Conservation (phyloP, 805 yeast genomes). For the Yarrowia sp. region DNA sequence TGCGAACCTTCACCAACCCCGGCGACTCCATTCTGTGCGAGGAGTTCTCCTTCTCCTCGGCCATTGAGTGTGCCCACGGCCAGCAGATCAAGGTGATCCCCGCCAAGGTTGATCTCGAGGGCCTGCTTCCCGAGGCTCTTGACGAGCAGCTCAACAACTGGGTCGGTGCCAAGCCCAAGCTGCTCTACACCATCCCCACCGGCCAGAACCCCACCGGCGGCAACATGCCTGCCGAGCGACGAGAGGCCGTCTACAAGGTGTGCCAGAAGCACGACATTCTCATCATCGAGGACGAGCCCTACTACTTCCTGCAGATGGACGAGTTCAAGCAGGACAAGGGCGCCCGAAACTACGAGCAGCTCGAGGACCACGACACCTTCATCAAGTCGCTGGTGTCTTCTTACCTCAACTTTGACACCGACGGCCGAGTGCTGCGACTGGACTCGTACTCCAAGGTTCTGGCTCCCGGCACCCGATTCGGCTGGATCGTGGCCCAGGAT, state of each 20-base stretch:
- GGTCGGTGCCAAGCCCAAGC: slow-evolving; percentile 76
- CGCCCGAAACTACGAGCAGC: slow-evolving; percentile 42
- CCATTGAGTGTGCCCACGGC: slow-evolving; percentile 81
- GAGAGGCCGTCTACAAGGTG: slow-evolving; percentile 73
- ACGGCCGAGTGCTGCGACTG: slow-evolving; percentile 87
- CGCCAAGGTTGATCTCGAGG: slow-evolving; percentile 77
- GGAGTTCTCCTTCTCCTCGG: slow-evolving; percentile 82
- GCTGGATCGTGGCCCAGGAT: slow-evolving; percentile 85
- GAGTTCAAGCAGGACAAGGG: slow-evolving; percentile 60
- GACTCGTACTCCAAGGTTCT: slow-evolving; percentile 91
- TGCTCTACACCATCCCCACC: slow-evolving; percentile 89
- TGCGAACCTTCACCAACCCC: slow-evolving; percentile 76
- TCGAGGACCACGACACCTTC: slow-evolving; percentile 60
- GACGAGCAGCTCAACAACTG: slow-evolving; percentile 69
- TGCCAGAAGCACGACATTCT: slow-evolving; percentile 87
- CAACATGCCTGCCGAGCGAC: slow-evolving; percentile 76
- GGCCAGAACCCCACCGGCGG: slow-evolving; percentile 99
- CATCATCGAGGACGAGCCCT: slow-evolving; percentile 95
- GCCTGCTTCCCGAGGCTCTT: slow-evolving; percentile 76
- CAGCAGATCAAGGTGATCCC: slow-evolving; percentile 73
- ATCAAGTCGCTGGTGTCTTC: slow-evolving; percentile 73
- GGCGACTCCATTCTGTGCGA: slow-evolving; percentile 88
- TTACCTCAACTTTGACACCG: slow-evolving; percentile 74
- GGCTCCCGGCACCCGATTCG: slow-evolving; percentile 89
- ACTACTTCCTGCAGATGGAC: slow-evolving; percentile 95